phyloP scores from a whole-genome alignment of 495 filamentous ascomycete species.

The Aspergillus incahuasiensis region DNA sequence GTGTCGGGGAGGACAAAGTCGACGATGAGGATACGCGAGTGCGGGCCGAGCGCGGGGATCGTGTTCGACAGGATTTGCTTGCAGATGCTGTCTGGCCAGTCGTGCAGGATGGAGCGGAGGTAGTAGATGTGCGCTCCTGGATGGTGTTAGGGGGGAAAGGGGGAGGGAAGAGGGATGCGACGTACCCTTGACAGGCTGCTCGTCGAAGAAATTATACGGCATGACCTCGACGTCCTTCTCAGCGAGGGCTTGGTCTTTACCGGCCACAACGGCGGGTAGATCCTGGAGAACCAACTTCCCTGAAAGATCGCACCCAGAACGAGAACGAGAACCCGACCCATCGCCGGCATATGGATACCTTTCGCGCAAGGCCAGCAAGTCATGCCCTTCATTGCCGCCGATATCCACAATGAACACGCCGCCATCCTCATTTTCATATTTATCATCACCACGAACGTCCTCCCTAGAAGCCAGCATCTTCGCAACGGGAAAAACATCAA shows the following conservation, averaged over 20 bases:
- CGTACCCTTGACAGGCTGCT: slow-evolving; percentile 29
- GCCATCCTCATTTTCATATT: slow-evolving; percentile 15
- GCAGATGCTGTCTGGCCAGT: slow-evolving; percentile 42
- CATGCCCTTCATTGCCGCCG: slow-evolving; percentile 40
- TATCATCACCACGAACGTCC: slow-evolving; percentile 5
- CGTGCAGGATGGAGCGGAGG: slow-evolving; percentile 43
- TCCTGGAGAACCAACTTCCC: slow-evolving; percentile 32
- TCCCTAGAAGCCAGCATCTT: background rate
- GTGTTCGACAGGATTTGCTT: slow-evolving; percentile 34
- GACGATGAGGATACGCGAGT: slow-evolving; percentile 36
- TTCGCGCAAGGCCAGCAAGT: slow-evolving; percentile 26
- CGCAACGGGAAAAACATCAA: slow-evolving; percentile 33
- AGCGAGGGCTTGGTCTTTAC: background rate
- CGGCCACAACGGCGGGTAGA: slow-evolving; percentile 28
- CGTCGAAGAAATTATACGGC: slow-evolving; percentile 32
- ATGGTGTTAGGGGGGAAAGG: background rate
- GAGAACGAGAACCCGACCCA: too few relatives aligned
- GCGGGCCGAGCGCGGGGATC: slow-evolving; percentile 31
- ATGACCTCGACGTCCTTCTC: slow-evolving; percentile 24
- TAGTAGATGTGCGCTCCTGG: slow-evolving; percentile 36
- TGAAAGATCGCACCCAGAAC: too few relatives aligned
- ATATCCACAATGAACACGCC: slow-evolving; percentile 39
- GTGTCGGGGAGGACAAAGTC: slow-evolving; percentile 39
- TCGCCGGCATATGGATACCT: too few relatives aligned
- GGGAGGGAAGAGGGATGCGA: background rate